Percentiles rank a stretch among this genome's conserved stretches.
Evolutionary conservation across 1,139 yeast genomes (phyloP).

Genomic region (Groenewaldozyma auringiensis): DNA sequence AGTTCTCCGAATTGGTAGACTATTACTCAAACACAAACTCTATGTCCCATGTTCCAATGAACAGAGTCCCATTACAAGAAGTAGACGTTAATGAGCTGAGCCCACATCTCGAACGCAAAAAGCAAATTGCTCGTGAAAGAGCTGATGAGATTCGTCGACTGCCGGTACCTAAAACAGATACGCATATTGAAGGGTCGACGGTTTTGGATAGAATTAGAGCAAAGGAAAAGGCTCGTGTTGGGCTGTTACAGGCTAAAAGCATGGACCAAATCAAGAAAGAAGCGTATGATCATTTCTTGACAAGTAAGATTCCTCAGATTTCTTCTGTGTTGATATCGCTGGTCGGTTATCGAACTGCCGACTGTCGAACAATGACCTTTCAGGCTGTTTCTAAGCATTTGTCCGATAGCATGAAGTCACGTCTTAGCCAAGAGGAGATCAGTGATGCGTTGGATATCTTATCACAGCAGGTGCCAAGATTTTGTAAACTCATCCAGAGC

Average conservation of each 20-base stretch:
- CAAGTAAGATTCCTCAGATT: constrained; percentile 22
- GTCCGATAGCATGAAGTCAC: constrained; percentile 15
- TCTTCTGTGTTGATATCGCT: constrained; percentile 16
- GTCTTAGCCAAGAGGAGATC: constrained; percentile 16
- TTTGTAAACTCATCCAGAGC: constrained; percentile 13
- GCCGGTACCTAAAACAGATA: constrained; percentile 14
- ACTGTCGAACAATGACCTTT: constrained; percentile 12
- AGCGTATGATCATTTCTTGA: constrained; percentile 17
- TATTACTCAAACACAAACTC: constrained; percentile 10
- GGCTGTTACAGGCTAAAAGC: constrained; percentile 6
- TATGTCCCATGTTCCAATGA: constrained; percentile 3
- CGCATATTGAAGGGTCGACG: constrained; percentile 15
- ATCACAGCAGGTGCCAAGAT: constrained; percentile 13
- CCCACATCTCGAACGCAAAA: constrained; percentile 3
- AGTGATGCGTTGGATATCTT: constrained; percentile 13
- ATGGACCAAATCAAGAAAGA: constrained; percentile 11
- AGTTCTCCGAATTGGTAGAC: background rate
- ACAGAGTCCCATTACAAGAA: constrained; percentile 6
- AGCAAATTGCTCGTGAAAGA: constrained; percentile 1
- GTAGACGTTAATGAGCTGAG: constrained; percentile 4
- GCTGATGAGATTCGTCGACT: constrained; percentile 8
- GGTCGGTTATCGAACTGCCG: constrained; percentile 5
- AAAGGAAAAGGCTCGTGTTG: constrained; percentile 22
- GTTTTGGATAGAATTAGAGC: constrained; percentile 29
- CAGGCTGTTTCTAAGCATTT: constrained; percentile 15